Base-by-base conservation (phyloP, 495 filamentous ascomycete species). In the Penicillium manginii region DNA sequence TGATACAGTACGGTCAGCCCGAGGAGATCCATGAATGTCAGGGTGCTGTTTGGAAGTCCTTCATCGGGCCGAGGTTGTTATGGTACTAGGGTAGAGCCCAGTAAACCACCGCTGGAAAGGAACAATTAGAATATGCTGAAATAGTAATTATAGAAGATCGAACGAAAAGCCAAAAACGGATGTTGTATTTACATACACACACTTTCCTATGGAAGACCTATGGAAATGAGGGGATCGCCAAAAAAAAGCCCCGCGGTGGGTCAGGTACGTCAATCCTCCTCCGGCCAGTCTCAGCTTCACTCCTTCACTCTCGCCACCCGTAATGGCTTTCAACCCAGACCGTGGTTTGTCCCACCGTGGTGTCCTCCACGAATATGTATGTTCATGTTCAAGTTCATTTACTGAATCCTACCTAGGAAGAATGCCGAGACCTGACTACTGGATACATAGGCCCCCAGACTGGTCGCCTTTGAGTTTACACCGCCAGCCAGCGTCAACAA, bases 381-480 rank as follows among this genome's bases (percentile, higher is more conserved):
- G 63, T 37, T 17, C 56, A 29, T 29, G 6, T 29, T 29, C n/a
- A n/a, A n/a, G n/a, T 35, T 37, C 10, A 2, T 47, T 29, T 4
- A 1, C 21, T 18, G 11, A 11, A 9, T 12, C 23, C 14, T 39
- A 4, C 12, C 29, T 35, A 40, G n/a, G 22, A 57, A 33, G 53
- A 64, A 56, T 64, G 52, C 35, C 23, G n/a, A n/a, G n/a, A 29
- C 26, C 26, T 42, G 2, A 15, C 57, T 48, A n/a, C 10, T 47
- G 10, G 8, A 43, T 19, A 9, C 33, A 47, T 29, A 87, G 80
- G 74, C 82, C 51, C 69, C 78, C n/a, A 68, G 72, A 37, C 79
- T 89, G 23, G 73, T 79, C 42, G 83, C 83, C 17, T 87, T 87
- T 63, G 86, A 89, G 66, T 83, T 83, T 65, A 69, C 68, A 32